Evolutionary conservation across 441 rosid species (phyloP).

Genomic region (Melastoma candidum): DNA sequence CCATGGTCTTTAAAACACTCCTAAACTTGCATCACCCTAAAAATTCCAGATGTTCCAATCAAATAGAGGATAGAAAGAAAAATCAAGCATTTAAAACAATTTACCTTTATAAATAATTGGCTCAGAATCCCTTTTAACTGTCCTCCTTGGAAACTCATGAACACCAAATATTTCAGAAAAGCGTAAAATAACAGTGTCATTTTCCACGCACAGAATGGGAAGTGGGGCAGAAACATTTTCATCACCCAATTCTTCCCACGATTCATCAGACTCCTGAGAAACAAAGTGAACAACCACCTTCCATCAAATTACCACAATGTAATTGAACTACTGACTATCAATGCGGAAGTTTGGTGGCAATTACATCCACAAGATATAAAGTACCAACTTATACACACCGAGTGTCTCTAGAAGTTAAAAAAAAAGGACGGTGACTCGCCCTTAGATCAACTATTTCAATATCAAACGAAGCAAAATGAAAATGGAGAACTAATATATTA

Average conservation of each 20-base stretch:
- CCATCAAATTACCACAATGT: not conserved
- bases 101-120: constrained; percentile 55
- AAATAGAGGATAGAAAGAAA: too few species aligned
- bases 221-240: constrained; percentile 45
- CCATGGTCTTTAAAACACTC: too few species aligned
- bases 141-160: constrained; percentile 65
- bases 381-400: too few species aligned
- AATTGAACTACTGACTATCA: too few species aligned
- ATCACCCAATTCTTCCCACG: constrained; percentile 32
- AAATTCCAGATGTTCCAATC: too few species aligned
- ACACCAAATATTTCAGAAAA: constrained; percentile 96
- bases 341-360: too few species aligned
- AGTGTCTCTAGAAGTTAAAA: not conserved
- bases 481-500: too few species aligned
- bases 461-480: too few species aligned
- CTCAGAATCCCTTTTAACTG: constrained; percentile 52
- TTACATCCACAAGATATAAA: too few species aligned
- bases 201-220: constrained; percentile 81
- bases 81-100: too few species aligned
- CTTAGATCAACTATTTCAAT: too few species aligned
- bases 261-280: constrained; percentile 40
- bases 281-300: constrained; percentile 10
- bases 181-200: constrained; percentile 71
- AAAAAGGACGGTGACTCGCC: not conserved
- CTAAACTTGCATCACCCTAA: too few species aligned